Evolutionary conservation across 2,329 filamentous ascomycete species (phyloP), one percentile per base, ranked within the genome.

Genomic region (Rhynchosporium graminicola): DNA sequence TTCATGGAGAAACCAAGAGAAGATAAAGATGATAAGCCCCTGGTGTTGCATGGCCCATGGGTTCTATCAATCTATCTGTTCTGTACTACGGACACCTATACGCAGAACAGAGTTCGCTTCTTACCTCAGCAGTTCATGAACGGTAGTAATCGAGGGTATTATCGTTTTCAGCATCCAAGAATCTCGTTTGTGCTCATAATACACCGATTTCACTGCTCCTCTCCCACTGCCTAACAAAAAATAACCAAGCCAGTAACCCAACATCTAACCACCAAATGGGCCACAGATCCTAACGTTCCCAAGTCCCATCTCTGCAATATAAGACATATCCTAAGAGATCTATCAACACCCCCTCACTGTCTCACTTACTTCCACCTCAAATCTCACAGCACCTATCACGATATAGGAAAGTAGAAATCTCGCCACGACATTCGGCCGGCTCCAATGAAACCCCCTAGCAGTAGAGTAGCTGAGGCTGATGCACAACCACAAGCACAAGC

Each of bases 161-260:
- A n/a, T 38, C 13, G 13, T 6, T 13, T 12, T 57, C 45, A 71
- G 51, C 67, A 71, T 2, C 55, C 74, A 70, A 86, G 86, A 72
- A 85, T 79, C 74, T 84, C 86, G 31, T 79, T 80, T 12, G 88
- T 90, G 69, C 86, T 88, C 3, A 90, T 85, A 73, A 91, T 90
- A 43, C 88, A 73, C 64, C 86, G 78, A 65, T 82, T 87, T 88
- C 87, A 91, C 61, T 76, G 77, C 65, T 71, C 78, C 83, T 79
- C 3, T 71, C 72, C 69, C 72, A 72, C 61, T 82, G 76, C 56
- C 75, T 78, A 60, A 69, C 71, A 5, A 79, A 52, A 68, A 90
- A 87, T 63, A 75, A 28, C 76, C 61, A 0, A 84, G 84, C 78
- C 80, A 83, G 67, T 83, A 85, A 3, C 84, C 74, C 20, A 66